A percentile compares a stretch with the other conserved stretches of the same genome.
Conservation (phyloP, 177 flowering plant genomes). For the Vitis hybrid region DNA sequence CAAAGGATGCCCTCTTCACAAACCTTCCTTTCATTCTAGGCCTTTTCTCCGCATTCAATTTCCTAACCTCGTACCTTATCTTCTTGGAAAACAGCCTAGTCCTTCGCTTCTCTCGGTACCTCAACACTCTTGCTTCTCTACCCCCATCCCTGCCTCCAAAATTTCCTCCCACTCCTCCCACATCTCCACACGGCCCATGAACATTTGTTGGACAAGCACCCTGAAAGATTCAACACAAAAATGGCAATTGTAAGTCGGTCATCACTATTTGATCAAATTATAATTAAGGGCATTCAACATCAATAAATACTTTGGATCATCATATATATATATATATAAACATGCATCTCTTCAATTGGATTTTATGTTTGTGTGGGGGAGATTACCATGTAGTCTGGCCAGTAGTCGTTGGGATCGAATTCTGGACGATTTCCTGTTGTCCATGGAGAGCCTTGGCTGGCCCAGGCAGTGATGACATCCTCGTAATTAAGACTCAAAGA, state of each 20-base stretch:
- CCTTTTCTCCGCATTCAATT: conserved; percentile 61
- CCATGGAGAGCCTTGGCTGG: conserved; percentile 46
- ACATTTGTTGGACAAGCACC: background rate
- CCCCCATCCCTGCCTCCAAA: conserved; percentile 22
- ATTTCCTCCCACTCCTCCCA: conserved; percentile 1
- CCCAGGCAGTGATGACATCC: conserved; percentile 45
- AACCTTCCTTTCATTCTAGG: conserved; percentile 65
- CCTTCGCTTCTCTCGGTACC: conserved; percentile 61
- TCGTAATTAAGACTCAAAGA: conserved; percentile 46
- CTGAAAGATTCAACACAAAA: conserved; percentile 6
- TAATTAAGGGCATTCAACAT: too few relatives aligned
- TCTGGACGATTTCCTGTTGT: conserved; percentile 40
- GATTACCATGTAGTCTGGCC: conserved; percentile 37
- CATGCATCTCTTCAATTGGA: too few relatives aligned
- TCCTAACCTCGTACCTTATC: conserved; percentile 61
- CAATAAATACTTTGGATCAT: too few relatives aligned
- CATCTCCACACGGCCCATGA: conserved; percentile 6
- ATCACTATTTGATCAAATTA: background rate
- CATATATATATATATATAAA: background rate
- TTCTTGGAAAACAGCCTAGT: conserved; percentile 58
- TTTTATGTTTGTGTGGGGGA: background rate
- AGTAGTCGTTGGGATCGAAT: conserved; percentile 29
- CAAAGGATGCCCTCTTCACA: conserved; percentile 44
- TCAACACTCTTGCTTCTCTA: conserved; percentile 57
- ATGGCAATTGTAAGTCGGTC: too few relatives aligned